These are phyloP conservation scores for Fonsecaea pedrosoi DNA, from an alignment of 2,329 filamentous ascomycete species.

Conservation along the genomic window DNA sequence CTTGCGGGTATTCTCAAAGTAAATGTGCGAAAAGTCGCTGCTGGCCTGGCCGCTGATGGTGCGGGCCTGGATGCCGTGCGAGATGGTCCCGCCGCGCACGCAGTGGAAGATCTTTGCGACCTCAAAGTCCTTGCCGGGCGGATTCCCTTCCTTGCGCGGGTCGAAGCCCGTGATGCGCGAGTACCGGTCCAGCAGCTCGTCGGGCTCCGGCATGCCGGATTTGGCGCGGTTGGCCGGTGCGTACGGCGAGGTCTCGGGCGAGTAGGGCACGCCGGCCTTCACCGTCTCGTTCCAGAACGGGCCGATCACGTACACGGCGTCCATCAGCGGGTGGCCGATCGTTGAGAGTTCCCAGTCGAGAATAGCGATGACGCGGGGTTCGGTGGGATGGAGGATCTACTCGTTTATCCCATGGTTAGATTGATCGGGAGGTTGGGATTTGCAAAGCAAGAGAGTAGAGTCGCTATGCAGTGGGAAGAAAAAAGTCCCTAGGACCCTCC, in stretches of 20 bases:
- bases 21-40: slow-evolving; percentile 30
- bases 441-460: not conserved
- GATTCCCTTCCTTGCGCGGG: slow-evolving; percentile 21
- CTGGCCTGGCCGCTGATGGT: slow-evolving; percentile 35
- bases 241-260: slow-evolving; percentile 21
- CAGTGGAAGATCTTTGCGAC: slow-evolving; percentile 33
- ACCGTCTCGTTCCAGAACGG: slow-evolving; percentile 30
- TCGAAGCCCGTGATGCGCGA: slow-evolving; percentile 27
- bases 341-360: slow-evolving; percentile 94
- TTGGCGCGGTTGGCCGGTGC: slow-evolving; percentile 19
- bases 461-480: not conserved
- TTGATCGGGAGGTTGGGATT: not conserved
- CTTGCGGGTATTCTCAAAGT: slow-evolving; percentile 33
- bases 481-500: not conserved
- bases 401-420: not conserved
- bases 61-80: slow-evolving; percentile 34
- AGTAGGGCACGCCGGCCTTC: slow-evolving; percentile 9
- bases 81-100: slow-evolving; percentile 32
- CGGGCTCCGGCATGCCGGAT: slow-evolving; percentile 29
- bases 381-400: slow-evolving; percentile 72
- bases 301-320: slow-evolving; percentile 25
- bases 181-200: slow-evolving; percentile 31
- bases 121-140: slow-evolving; percentile 30
- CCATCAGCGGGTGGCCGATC: slow-evolving; percentile 75
- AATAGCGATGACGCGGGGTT: slow-evolving; percentile 80